Evolutionary conservation across 306 rosid genomes (phyloP).

Genomic region (Acacia confusa): DNA sequence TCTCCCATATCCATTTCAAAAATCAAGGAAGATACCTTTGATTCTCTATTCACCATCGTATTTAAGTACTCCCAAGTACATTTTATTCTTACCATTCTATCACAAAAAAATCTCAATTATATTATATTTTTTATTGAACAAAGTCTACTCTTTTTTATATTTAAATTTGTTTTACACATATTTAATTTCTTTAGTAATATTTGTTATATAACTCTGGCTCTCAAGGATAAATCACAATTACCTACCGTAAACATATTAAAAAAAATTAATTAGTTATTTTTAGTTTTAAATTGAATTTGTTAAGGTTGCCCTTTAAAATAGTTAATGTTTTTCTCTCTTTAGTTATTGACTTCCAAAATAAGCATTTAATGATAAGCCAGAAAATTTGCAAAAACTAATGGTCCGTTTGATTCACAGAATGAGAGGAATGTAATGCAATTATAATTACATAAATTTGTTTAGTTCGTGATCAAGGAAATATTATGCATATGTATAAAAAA

Average conservation of each 20-base stretch:
- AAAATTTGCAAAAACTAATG: too few relatives aligned
- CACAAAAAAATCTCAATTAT: neutral
- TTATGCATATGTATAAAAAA: too few relatives aligned
- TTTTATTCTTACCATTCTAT: neutral
- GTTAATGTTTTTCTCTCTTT: too few relatives aligned
- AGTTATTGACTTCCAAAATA: too few relatives aligned
- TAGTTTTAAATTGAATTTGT: too few relatives aligned
- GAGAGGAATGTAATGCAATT: too few relatives aligned
- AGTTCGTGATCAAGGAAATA: too few relatives aligned
- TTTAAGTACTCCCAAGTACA: conserved; percentile 30
- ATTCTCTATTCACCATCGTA: conserved; percentile 35
- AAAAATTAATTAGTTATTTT: too few relatives aligned
- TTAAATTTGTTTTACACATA: neutral
- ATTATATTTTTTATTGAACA: neutral
- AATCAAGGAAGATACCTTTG: conserved; percentile 44
- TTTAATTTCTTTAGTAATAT: neutral
- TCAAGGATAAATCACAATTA: neutral
- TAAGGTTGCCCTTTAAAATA: neutral
- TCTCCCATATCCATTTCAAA: conserved; percentile 30
- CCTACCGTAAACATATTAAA: neutral
- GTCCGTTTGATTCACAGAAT: too few relatives aligned
- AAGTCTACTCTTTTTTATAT: neutral
- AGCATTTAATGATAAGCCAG: too few relatives aligned
- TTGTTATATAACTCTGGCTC: neutral
- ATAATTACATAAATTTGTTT: too few relatives aligned